Evolutionary conservation across 192 early-diverging fungal genomes (phyloP), one percentile per base, ranked within the genome.

Genomic region (Umbelopsis sp.): DNA sequence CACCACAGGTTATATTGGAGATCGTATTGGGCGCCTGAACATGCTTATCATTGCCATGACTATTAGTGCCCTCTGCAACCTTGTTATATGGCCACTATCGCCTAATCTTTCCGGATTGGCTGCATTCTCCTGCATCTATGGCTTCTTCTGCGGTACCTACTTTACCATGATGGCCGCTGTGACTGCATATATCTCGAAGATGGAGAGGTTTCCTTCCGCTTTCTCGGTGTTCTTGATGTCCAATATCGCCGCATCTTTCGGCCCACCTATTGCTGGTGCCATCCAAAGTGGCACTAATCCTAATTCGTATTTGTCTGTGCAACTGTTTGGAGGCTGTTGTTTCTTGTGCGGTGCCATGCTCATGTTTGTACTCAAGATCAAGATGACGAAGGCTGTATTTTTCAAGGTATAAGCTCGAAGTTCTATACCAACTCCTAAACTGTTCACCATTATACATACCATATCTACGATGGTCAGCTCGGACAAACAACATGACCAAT

Each of bases 321-420:
- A 80, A 71, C 77, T 85, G 75, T 85, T 78, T 75, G 61, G 74
- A 22, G 72, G 76, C 46, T 69, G 69, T 25, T 71, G 75, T 27
- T 78, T 77, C 76, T 77, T 81, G 70, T 70, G 49, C 10, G 74
- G 79, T 6, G 70, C 58, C 44, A 74, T 72, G 50, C 76, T 81
- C 52, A 74, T 76, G 20, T 23, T 77, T 46, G 73, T 74, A 8
- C 67, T 73, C n/a, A 74, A 70, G 33, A 71, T 77, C 53, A 74
- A 73, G 25, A 51, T 69, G 51, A 51, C 67, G 2, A 69, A 69
- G 21, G 22, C 27, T n/a, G 15, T 61, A 8, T 61, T 61, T 16
- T 11, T 16, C 30, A 61, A 61, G 15, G 27, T 61, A 35, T 61
- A 61, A 37, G 16, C 48, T 13, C 4, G 20, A 3, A 49, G 16